Percentiles rank a stretch among this genome's conserved stretches.
Evolutionary conservation across 345 rosid species (phyloP).

Genomic region (Conringia planisiliqua): DNA sequence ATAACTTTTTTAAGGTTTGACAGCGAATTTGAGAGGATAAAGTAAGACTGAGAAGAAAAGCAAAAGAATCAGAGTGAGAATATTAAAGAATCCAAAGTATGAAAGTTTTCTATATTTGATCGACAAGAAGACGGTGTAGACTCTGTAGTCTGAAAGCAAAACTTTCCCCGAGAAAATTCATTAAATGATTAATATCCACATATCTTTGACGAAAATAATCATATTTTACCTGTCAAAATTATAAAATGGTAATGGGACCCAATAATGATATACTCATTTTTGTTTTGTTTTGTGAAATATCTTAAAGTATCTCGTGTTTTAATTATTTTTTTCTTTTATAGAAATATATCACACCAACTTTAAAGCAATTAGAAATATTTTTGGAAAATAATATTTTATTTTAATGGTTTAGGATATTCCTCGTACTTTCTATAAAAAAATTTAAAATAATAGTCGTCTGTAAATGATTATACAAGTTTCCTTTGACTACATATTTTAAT

Average conservation of each 20-base stretch:
- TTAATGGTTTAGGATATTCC: not conserved
- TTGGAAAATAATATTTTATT: not conserved
- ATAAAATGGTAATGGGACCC: not conserved
- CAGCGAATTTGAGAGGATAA: conserved; percentile 12
- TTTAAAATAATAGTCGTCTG: not conserved
- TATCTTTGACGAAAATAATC: not conserved
- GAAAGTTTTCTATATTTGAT: conserved; percentile 2
- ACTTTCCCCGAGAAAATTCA: not conserved
- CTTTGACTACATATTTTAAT: not conserved
- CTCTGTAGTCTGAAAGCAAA: conserved; percentile 14
- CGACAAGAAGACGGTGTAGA: not conserved
- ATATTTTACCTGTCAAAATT: not conserved
- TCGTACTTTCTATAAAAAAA: not conserved
- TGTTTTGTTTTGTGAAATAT: not conserved
- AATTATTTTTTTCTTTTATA: not conserved
- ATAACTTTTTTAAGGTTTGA: conserved; percentile 1
- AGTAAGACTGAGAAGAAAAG: conserved; percentile 14
- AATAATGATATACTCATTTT: not conserved
- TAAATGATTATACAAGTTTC: not conserved
- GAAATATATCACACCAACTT: not conserved
- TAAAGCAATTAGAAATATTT: not conserved
- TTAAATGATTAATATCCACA: conserved; percentile 8
- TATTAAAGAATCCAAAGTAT: conserved; percentile 10
- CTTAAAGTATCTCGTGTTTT: not conserved
- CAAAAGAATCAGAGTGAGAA: not conserved